These are phyloP conservation scores for Gossypium schwendimanii DNA, from an alignment of 441 rosid species.

Conservation along the genomic window DNA sequence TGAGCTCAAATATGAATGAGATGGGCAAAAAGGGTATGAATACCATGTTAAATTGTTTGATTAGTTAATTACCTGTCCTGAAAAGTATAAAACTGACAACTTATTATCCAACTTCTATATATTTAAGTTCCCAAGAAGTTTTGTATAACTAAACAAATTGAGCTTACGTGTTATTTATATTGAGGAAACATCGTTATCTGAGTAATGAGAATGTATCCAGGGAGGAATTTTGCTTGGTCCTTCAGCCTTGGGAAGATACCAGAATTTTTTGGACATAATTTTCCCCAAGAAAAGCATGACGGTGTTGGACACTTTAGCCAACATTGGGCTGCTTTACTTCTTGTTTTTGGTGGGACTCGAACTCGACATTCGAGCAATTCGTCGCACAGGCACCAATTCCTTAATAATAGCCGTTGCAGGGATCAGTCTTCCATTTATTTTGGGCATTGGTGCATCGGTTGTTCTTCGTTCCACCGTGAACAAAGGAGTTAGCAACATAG, in stretches of 20 bases:
- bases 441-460: constrained; percentile 53
- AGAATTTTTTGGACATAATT: constrained; percentile 33
- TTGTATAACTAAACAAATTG: neutral
- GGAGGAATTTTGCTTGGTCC: constrained; percentile 67
- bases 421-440: constrained; percentile 44
- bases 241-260: constrained; percentile 53
- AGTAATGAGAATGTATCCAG: constrained; percentile 16
- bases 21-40: no score
- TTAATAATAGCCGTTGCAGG: constrained; percentile 47
- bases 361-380: constrained; percentile 46
- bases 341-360: constrained; percentile 61
- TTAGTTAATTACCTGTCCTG: no score
- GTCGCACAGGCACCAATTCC: constrained; percentile 45
- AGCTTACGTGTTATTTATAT: neutral
- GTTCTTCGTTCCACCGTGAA: constrained; percentile 42
- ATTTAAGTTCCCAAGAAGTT: no score
- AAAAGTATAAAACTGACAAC: no score
- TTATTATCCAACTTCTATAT: no score
- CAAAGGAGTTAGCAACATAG: constrained; percentile 31
- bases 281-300: constrained; percentile 47
- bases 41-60: no score
- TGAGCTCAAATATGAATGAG: no score
- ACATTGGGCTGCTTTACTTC: constrained; percentile 56
- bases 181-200: neutral
- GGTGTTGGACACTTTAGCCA: constrained; percentile 53